Percentiles rank a stretch among this genome's conserved stretches.
Conservation (phyloP, 2,329 filamentous ascomycete species). For the Colletotrichum sp. region DNA sequence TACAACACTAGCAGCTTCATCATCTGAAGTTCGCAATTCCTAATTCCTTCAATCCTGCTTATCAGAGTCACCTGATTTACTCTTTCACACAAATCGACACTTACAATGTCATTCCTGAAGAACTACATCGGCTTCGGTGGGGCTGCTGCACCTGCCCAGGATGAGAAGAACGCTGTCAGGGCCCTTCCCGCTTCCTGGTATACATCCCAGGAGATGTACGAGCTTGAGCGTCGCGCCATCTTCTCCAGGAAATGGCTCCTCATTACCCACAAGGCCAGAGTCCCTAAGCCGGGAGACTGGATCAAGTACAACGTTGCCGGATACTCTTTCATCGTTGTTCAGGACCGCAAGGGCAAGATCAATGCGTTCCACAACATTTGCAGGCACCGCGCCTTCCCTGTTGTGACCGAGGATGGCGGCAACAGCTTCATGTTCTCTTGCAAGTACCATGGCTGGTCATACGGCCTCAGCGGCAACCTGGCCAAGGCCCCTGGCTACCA, state of each 20-base stretch:
- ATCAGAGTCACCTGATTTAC: not conserved
- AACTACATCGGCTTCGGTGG: constrained; percentile 43
- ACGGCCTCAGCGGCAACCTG: constrained; percentile 60
- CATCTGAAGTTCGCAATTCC: not conserved
- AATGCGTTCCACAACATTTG: constrained; percentile 69
- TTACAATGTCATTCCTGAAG: constrained; percentile 34
- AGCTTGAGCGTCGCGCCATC: constrained; percentile 61
- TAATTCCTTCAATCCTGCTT: not conserved
- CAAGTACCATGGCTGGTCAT: constrained; percentile 69
- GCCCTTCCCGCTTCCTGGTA: constrained; percentile 59
- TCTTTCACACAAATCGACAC: constrained; percentile 3
- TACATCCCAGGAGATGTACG: constrained; percentile 56
- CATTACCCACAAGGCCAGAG: constrained; percentile 56
- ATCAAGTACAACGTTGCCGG: constrained; percentile 60
- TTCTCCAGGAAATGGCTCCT: constrained; percentile 64
- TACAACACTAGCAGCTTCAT: not conserved
- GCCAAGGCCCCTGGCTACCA: constrained; percentile 67
- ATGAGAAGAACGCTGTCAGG: constrained; percentile 32
- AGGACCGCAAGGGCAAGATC: constrained; percentile 55
- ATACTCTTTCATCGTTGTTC: constrained; percentile 59
- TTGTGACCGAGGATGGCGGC: constrained; percentile 57
- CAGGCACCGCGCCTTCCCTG: constrained; percentile 64
- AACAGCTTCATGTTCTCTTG: constrained; percentile 59
- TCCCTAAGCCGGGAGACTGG: constrained; percentile 60
- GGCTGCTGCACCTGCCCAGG: constrained; percentile 20